Base-by-base conservation (phyloP, 192 early-diverging fungal genomes). In the Podila clonocystis region DNA sequence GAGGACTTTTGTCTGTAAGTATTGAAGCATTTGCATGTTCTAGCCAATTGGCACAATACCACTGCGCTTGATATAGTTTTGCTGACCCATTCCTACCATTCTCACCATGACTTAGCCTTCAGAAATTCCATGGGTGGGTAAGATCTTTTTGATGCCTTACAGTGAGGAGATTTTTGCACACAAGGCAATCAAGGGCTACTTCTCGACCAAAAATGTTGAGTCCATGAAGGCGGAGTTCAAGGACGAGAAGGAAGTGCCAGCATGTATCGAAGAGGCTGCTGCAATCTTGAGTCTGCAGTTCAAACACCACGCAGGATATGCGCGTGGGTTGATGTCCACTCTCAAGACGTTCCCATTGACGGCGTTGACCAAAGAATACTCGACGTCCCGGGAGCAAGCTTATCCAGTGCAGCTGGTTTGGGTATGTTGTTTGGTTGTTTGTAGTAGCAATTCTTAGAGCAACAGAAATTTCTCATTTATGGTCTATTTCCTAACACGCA, bases 251-350 rank as follows among this genome's bases (percentile, higher is more conserved):
- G 12, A 33, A 9, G 30, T 73, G 5, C 77, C 77, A 0, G 50
- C 22, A 3, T 58, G 50, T 24, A 41, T 80, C 15, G 69, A 73
- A 1, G 62, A 72, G 59, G 77, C 77, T 3, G 31, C 33, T 20
- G 62, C 72, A 20, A 80, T 80, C 22, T 38, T 80, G 61, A 57
- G 29, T 5, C 38, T 80, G 19, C 77, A 80, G 62, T 80, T 65
- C 61, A 17, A 19, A 4, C 41, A 68, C 50, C 77, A 80, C 48
- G 62, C 70, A 8, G 77, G 77, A 45, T 80, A 80, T 73, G 64
- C 77, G 0, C 77, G 77, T 41, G 77, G 77, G 30, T 17, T 80
- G 50, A 80, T 80, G 77, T 80, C 71, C 33, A 80, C 77, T 5
- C 24, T 80, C 34, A 68, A 65, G 33, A 22, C 20, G 29, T 80